Base-by-base conservation (phyloP, 1,139 yeast species). In the Protomyces pachydermus region DNA sequence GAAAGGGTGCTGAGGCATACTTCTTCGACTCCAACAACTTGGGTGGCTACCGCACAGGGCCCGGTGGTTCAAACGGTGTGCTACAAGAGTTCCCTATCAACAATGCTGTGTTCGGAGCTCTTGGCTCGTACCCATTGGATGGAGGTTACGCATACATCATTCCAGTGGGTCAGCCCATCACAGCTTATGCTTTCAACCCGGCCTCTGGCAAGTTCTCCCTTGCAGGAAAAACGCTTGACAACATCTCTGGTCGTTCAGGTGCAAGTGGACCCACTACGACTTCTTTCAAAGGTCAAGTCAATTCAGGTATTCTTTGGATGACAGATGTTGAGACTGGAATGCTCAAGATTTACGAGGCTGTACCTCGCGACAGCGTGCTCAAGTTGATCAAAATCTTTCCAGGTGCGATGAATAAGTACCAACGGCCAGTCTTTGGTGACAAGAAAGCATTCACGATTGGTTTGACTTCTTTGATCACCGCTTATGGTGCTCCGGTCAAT, bases 1-100 rank as follows among this genome's bases (percentile, higher is more conserved):
- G 58, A 32, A 54, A 54, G 28, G 50, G 50, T n/a, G 58, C 51
- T n/a, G 50, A 54, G 50, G 58, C 51, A 18, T 54, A 54, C 42
- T 38, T 54, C 34, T 16, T 54, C 32, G 50, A 54, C 37, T 10
- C 50, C 37, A 42, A 54, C 42, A 54, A 54, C 28, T 28, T 54
- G 14, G 58, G 58, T 20, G 58, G 58, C 6, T 54, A 54, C 50
- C 32, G 50, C 9, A 54, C 58, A 12, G 58, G 51, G 5, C 37
- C 58, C 6, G 58, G 58, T 6, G 58, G 58, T 54, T 48, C 37
- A 14, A 42, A 54, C n/a, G 50, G 50, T n/a, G 50, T 54, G 16
- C 34, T 54, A 8, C 58, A 54, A 23, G 50, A 25, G 23, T 54
- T 54, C 34, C 23, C 58, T 16, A 16, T 54, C n/a, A 39, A 16